Percentiles rank a stretch among this genome's conserved stretches.
Evolutionary conservation across 768 basidiomycete genomes (phyloP).

Genomic region (Crassisporium funariophilum): DNA sequence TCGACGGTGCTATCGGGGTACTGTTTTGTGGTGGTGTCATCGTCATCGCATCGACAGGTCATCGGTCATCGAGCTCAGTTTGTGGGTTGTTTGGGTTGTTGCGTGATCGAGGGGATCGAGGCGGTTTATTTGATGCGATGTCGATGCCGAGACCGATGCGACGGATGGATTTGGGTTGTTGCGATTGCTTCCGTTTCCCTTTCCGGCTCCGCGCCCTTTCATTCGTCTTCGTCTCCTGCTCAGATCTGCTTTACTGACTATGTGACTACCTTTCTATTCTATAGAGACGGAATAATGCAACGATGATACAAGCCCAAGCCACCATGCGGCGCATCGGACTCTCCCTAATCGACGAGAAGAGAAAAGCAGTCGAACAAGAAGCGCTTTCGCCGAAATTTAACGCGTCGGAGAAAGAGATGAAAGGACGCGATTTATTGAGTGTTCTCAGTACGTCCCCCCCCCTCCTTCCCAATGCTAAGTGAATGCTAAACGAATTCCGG

Average conservation of each 20-base stretch:
- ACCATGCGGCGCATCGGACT: constrained; percentile 57
- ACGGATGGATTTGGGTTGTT: neutral
- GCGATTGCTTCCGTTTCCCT: neutral
- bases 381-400: neutral
- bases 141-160: too few species aligned
- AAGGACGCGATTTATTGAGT: constrained; percentile 57
- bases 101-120: too few species aligned
- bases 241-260: constrained; percentile 6
- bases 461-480: neutral
- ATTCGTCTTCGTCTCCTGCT: neutral
- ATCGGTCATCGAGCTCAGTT: too few species aligned
- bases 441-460: constrained; percentile 44
- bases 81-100: too few species aligned
- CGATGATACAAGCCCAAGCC: constrained; percentile 42
- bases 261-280: neutral
- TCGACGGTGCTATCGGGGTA: neutral
- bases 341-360: constrained; percentile 53
- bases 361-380: constrained; percentile 33
- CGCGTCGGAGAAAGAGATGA: constrained; percentile 20
- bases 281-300: constrained; percentile 48
- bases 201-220: neutral
- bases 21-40: too few species aligned
- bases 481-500: neutral
- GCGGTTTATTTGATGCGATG: too few species aligned
- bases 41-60: too few species aligned